A percentile compares a stretch with the other conserved stretches of the same genome.
These are phyloP conservation scores for Iris macrosiphon DNA, from an alignment of 106 monocot species.

Conservation along the genomic window DNA sequence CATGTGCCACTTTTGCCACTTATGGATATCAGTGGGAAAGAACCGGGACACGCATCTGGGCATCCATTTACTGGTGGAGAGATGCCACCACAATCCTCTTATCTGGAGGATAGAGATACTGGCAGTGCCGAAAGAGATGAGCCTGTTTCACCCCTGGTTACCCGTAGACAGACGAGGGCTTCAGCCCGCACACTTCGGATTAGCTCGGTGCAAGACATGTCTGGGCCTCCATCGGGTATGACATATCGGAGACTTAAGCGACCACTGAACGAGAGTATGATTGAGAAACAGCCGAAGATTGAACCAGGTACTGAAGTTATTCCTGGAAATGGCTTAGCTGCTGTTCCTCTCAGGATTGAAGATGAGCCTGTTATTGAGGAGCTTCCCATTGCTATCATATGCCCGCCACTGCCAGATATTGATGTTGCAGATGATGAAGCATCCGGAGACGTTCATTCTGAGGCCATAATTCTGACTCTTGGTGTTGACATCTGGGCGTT, in stretches of 20 bases:
- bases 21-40: neutral
- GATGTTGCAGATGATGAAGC: neutral
- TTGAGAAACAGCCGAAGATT: slow-evolving; percentile 27
- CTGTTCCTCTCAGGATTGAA: neutral
- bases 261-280: slow-evolving; percentile 1
- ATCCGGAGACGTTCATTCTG: too few species aligned
- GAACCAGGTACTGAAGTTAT: neutral
- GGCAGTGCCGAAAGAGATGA: too few species aligned
- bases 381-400: slow-evolving; percentile 21
- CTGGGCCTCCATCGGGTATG: neutral
- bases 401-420: slow-evolving; percentile 5
- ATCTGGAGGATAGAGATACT: too few species aligned
- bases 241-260: slow-evolving; percentile 6
- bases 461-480: too few species aligned
- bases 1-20: neutral
- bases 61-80: too few species aligned
- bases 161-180: neutral
- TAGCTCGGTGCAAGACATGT: neutral
- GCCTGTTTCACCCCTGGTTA: neutral
- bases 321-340: neutral
- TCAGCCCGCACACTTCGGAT: neutral
- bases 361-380: slow-evolving; percentile 2
- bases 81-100: too few species aligned
- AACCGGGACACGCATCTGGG: too few species aligned
- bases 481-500: too few species aligned